phyloP scores from a whole-genome alignment of 108 stramenopile genomes.

The Seminavis robusta region DNA sequence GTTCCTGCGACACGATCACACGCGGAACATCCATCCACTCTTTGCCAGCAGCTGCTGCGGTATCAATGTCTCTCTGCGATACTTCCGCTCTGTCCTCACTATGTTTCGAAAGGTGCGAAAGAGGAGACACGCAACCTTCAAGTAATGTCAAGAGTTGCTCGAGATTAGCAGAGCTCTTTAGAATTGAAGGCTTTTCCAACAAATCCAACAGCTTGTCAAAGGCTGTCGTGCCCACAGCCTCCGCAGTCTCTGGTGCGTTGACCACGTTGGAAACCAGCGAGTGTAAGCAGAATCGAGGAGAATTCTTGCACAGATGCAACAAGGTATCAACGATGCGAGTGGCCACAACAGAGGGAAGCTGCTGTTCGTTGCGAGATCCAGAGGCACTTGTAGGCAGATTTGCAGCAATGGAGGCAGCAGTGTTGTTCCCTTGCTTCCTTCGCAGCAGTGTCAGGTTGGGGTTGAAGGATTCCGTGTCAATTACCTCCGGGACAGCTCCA shows the following conservation, averaged over 20 bases:
- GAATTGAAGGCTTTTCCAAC: constrained; percentile 52
- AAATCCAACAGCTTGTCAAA: constrained; percentile 70
- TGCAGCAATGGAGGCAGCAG: constrained; percentile 65
- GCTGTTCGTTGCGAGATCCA: constrained; percentile 34
- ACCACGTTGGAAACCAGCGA: constrained; percentile 26
- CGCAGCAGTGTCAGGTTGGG: constrained; percentile 21
- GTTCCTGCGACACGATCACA: constrained; percentile 49
- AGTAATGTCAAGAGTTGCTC: constrained; percentile 75
- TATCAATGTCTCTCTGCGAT: constrained; percentile 45
- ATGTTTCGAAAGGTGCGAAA: constrained; percentile 65
- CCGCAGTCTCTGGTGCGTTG: not conserved
- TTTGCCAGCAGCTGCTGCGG: constrained; percentile 48
- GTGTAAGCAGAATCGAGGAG: constrained; percentile 56
- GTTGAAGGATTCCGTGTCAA: constrained; percentile 22
- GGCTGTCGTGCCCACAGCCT: constrained; percentile 16
- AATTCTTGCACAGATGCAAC: constrained; percentile 52
- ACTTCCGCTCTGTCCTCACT: constrained; percentile 48
- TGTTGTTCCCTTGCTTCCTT: constrained; percentile 42
- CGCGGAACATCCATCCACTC: constrained; percentile 76
- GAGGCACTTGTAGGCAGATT: constrained; percentile 65
- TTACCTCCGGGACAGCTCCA: constrained; percentile 65
- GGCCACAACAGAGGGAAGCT: constrained; percentile 72
- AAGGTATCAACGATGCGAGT: constrained; percentile 67
- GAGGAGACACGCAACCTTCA: constrained; percentile 68
- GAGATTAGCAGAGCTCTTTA: constrained; percentile 68